A percentile compares a stretch with the other conserved stretches of the same genome.
These are phyloP conservation scores for Kwoniella sp. DNA, from an alignment of 768 basidiomycete species.

Conservation along the genomic window DNA sequence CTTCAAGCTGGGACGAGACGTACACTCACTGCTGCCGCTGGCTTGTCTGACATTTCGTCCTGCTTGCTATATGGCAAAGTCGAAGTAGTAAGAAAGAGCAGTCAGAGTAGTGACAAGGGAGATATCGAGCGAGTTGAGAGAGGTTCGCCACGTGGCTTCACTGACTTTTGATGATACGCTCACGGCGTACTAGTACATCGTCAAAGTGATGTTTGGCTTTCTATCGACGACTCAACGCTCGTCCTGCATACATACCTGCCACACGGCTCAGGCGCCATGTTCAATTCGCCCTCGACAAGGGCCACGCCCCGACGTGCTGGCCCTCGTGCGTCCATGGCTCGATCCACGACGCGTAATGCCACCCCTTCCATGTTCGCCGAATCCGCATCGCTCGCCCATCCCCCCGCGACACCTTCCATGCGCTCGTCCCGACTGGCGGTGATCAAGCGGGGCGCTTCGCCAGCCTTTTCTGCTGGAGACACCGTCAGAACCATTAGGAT, in stretches of 20 bases:
- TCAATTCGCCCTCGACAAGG: conserved; percentile 34
- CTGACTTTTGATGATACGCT: too few species aligned
- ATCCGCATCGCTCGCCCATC: conserved; percentile 8
- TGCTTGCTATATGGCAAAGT: not conserved
- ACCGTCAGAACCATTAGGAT: conserved; percentile 22
- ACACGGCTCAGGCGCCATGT: conserved; percentile 12
- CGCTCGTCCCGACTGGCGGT: conserved; percentile 13
- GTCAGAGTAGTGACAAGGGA: too few species aligned
- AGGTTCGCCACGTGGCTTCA: too few species aligned
- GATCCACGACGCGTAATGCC: conserved; percentile 5
- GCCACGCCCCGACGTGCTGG: conserved; percentile 25
- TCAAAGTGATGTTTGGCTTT: too few species aligned
- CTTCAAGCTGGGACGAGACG: not conserved
- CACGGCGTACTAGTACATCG: too few species aligned
- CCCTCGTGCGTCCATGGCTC: conserved; percentile 12
- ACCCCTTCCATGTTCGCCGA: conserved; percentile 34
- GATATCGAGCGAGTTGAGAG: too few species aligned
- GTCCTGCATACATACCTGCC: too few species aligned
- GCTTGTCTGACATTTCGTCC: conserved; percentile 1
- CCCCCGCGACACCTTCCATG: conserved; percentile 25
- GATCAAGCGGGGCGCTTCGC: conserved; percentile 17
- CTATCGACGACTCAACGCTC: too few species aligned
- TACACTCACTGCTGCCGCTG: not conserved
- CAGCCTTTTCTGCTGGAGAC: conserved; percentile 37
- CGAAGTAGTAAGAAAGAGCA: too few species aligned